Percentiles rank a stretch among this genome's conserved stretches.
Conservation (phyloP, 2,329 filamentous ascomycete genomes). For the Davidsoniella eucalypti region DNA sequence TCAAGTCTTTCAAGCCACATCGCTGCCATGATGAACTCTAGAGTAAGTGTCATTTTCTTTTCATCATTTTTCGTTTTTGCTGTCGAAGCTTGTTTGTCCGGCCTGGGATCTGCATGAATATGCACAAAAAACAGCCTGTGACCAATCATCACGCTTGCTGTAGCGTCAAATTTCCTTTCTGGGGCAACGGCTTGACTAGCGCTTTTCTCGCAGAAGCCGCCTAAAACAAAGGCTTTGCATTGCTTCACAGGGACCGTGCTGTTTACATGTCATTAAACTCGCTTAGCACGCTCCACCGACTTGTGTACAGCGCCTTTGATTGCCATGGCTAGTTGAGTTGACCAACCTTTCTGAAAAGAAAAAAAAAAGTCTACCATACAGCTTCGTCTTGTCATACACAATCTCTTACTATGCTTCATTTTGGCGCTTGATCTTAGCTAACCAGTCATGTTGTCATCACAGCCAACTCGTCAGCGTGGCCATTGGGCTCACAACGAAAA, state of each 20-base stretch:
- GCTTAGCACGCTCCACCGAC: background rate
- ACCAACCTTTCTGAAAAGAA: background rate
- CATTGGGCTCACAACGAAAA: slow-evolving; percentile 53
- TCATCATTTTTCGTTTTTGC: background rate
- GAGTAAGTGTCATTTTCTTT: slow-evolving; percentile 1
- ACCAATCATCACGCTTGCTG: slow-evolving; percentile 7
- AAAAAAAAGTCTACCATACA: background rate
- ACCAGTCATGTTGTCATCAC: slow-evolving; percentile 3
- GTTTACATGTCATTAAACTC: background rate
- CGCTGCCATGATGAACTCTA: slow-evolving; percentile 3
- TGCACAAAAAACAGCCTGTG: slow-evolving; percentile 3
- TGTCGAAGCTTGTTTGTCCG: background rate
- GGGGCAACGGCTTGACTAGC: slow-evolving; percentile 5
- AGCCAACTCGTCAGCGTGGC: slow-evolving; percentile 29
- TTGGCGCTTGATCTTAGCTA: background rate
- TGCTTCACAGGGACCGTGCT: too few relatives aligned
- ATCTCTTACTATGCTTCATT: background rate
- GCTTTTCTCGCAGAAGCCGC: background rate
- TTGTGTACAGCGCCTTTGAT: background rate
- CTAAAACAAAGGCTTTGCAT: too few relatives aligned
- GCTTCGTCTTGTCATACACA: background rate
- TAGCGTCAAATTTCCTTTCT: slow-evolving; percentile 11
- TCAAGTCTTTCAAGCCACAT: too few relatives aligned
- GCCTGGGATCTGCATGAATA: background rate
- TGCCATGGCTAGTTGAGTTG: background rate